Conservation (phyloP, 345 rosid species). For the Streptanthus diversifolius region DNA sequence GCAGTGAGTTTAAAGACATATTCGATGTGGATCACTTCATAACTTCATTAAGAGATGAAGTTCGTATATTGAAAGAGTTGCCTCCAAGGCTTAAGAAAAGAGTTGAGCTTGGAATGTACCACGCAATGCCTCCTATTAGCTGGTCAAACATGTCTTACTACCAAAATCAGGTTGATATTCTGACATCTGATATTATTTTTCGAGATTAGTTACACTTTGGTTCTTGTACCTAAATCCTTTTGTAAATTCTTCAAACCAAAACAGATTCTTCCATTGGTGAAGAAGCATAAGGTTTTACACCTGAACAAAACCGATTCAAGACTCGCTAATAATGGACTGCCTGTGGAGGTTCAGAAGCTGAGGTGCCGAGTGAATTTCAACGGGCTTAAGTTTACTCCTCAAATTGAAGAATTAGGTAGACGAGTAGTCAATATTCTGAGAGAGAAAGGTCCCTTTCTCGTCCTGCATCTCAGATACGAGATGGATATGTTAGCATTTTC, state of each 20-base stretch:
- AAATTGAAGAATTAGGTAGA: constrained; percentile 83
- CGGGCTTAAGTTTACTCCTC: constrained; percentile 70
- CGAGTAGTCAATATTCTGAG: constrained; percentile 62
- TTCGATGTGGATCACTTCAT: constrained; percentile 92
- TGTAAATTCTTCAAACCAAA: not conserved
- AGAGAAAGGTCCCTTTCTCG: constrained; percentile 80
- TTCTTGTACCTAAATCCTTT: not conserved
- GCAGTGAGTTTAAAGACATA: constrained; percentile 91
- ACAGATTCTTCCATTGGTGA: constrained; percentile 90
- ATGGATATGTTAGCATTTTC: constrained; percentile 99
- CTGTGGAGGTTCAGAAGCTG: constrained; percentile 78
- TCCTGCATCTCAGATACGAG: constrained; percentile 93
- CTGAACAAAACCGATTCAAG: constrained; percentile 90
- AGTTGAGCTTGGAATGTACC: constrained; percentile 60
- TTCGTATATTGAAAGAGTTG: constrained; percentile 74
- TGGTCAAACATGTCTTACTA: constrained; percentile 95
- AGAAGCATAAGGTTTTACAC: constrained; percentile 78
- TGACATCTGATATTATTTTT: not conserved
- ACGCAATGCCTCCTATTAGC: constrained; percentile 78
- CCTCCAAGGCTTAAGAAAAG: constrained; percentile 79
- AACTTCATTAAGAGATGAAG: constrained; percentile 82
- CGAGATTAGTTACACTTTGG: not conserved
- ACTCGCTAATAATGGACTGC: constrained; percentile 79
- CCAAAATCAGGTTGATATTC: constrained; percentile 53
- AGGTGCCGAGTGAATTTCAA: constrained; percentile 87